These are phyloP conservation scores for Massariosphaeria phaeospora DNA, from an alignment of 495 filamentous ascomycete species.

Conservation along the genomic window DNA sequence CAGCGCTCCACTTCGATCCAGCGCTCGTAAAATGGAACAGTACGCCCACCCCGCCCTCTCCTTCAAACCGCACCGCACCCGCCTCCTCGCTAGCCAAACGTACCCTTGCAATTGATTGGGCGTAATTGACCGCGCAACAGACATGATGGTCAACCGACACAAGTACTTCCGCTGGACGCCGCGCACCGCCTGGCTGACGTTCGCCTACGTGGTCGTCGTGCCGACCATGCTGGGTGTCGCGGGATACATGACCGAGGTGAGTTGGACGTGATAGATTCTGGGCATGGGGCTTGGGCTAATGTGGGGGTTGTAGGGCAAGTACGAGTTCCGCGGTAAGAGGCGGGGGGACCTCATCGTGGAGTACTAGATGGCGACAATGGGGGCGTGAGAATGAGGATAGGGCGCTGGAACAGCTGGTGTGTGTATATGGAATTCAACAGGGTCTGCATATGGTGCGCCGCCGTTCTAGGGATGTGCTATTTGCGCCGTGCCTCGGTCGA, in stretches of 20 bases:
- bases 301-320: conserved; percentile 64
- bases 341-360: conserved; percentile 75
- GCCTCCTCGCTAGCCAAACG: neutral
- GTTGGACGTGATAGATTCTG: conserved; percentile 34
- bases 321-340: conserved; percentile 77
- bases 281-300: neutral
- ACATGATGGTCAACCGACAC: conserved; percentile 78
- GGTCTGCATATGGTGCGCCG: too few species aligned
- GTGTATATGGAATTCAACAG: too few species aligned
- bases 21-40: conserved; percentile 43
- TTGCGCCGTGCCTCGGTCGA: too few species aligned
- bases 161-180: conserved; percentile 93
- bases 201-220: conserved; percentile 66
- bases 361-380: conserved; percentile 37
- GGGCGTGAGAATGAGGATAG: neutral
- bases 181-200: conserved; percentile 69
- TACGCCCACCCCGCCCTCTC: conserved; percentile 32
- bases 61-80: neutral
- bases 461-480: too few species aligned
- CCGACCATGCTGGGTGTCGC: conserved; percentile 64
- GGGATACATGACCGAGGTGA: conserved; percentile 76
- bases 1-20: conserved; percentile 41
- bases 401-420: neutral
- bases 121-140: conserved; percentile 44
- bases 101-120: neutral